Base-by-base conservation (phyloP, 805 yeast genomes). In the Saccharomycopsis fibuligera region DNA sequence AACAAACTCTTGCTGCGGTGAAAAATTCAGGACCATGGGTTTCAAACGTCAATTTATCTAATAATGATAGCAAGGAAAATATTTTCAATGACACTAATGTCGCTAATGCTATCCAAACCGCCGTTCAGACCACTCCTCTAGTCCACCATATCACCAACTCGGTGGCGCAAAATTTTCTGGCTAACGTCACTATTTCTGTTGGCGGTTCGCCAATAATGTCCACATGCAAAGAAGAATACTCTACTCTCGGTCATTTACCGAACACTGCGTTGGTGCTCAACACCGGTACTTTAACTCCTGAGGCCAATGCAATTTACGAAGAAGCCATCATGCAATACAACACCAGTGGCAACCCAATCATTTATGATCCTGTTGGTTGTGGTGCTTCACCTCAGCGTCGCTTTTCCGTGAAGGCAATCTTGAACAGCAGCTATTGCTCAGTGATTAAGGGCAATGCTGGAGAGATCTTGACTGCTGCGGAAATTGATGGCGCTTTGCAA, bases 151-250 rank as follows among this genome's bases (percentile, higher is more conserved):
- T 90, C 50, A 89, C 96, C 19, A 89, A 89, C 60, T 75, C 74
- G 48, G 96, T 90, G n/a, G 96, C 86, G 24, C 86, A 86, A 59
- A 85, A 86, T 62, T 79, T 86, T 60, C 83, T 89, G 50, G 96
- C 97, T 4, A 89, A 89, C 59, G 86, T 86, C 5, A 78, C 93
- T 0, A 68, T 90, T 48, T 88, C 96, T 0, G 65, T 83, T 17
- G 95, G 95, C 3, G 93, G 83, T 0, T 81, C 95, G 1, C 96
- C 97, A 1, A 79, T 86, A 17, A 89, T 89, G 96, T 81, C 93
- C 17, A 95, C 86, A 58, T 70, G 79, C 33, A 58, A 69, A 1
- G 74, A 70, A 1, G 96, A 90, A 58, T 88, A 75, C 56, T 73
- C 62, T 4, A 91, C 84, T 19, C 70, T 90, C 43, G 79, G 91